Evolutionary conservation across 352 stramenopile genomes (phyloP), one percentile per base, ranked within the genome.

Genomic region (Phytophthora megakarya): DNA sequence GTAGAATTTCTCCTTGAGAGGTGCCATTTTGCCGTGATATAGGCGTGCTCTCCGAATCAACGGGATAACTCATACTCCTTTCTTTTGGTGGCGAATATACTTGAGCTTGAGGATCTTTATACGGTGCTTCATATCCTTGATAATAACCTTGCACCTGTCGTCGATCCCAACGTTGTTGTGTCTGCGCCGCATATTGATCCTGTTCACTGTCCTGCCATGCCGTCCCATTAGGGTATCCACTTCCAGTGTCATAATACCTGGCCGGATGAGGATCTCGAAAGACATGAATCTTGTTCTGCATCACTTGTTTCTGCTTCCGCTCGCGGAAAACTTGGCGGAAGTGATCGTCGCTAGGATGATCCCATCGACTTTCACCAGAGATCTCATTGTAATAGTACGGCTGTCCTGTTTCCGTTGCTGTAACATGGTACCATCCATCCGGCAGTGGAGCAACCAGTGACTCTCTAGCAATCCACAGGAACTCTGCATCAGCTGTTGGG

Each of bases 331-430:
- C 56, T 35, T 76, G 70, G 26, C 80, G 83, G 65, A 89, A 95
- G 1, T 87, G 60, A 16, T 92, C 78, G 50, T 95, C 86, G 39
- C 70, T 76, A 6, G 86, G 86, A 64, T 95, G 86, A 45, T 93
- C 86, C 86, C 86, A 95, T 32, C 84, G 73, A 58, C 86, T 95
- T 48, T 93, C 86, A 9, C 85, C 84, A 1, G 76, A 86, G 15
- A 76, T 57, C n/a, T 82, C 72, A 49, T 91, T 89, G 72, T 95
- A 95, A 46, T 93, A 95, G 39, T 93, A 93, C 47, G 83, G 83
- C 33, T 76, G 69, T 10, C 72, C 78, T 15, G 72, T 85, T 62
- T 89, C 76, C 3, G 61, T 81, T 5, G 83, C 81, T 39, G 81
- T 81, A 37, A 85, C 78, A 53, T 89, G 72, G 22, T 87, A 81